Conservation (phyloP, 805 yeast genomes). For the Starmerella geochares region DNA sequence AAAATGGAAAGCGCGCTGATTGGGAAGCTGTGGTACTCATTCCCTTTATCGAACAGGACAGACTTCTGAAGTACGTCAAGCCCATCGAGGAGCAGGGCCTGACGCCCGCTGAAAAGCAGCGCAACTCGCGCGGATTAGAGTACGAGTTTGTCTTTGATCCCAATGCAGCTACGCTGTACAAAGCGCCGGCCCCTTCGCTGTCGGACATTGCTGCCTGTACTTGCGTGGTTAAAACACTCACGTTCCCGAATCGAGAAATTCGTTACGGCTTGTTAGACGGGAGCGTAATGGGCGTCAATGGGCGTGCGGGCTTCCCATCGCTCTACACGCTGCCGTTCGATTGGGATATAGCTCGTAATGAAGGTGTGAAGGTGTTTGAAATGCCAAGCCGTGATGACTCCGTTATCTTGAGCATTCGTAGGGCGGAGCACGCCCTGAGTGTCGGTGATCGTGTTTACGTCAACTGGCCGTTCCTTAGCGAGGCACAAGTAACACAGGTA, state of each 20-base stretch:
- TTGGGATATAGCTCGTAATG: constrained; percentile 40
- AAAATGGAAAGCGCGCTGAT: constrained; percentile 88
- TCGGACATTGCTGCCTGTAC: constrained; percentile 68
- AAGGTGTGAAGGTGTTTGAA: constrained; percentile 68
- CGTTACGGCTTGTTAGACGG: constrained; percentile 51
- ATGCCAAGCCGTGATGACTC: constrained; percentile 78
- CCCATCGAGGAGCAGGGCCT: constrained; percentile 49
- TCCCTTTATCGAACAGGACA: constrained; percentile 77
- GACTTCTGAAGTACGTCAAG: constrained; percentile 61
- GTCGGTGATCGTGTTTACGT: constrained; percentile 56
- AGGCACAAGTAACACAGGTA: constrained; percentile 59
- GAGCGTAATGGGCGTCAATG: constrained; percentile 57
- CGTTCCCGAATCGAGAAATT: constrained; percentile 13
- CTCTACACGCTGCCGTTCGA: constrained; percentile 58
- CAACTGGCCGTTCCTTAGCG: constrained; percentile 85
- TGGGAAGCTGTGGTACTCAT: constrained; percentile 97
- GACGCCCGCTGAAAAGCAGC: constrained; percentile 54
- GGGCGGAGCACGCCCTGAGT: constrained; percentile 29
- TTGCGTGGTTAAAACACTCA: constrained; percentile 10
- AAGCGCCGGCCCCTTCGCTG: constrained; percentile 65
- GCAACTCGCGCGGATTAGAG: constrained; percentile 69
- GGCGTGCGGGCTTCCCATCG: constrained; percentile 85
- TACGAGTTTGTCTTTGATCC: constrained; percentile 65
- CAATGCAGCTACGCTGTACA: constrained; percentile 54
- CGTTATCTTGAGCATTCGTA: constrained; percentile 54